Base-by-base conservation (phyloP, 176 grass and related monocot species). In the Areca catechu region DNA sequence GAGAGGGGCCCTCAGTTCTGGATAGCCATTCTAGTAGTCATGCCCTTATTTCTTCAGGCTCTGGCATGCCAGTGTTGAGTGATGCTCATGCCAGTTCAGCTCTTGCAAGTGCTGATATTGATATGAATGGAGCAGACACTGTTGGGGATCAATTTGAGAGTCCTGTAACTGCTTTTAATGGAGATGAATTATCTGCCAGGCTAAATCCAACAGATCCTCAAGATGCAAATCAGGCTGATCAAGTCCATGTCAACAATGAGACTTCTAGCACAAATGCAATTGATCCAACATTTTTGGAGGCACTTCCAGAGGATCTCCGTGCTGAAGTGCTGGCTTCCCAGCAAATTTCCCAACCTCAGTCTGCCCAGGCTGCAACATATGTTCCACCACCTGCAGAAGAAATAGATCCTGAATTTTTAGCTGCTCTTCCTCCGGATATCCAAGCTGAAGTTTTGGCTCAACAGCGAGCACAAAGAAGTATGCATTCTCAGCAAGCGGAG, bases 321-420 rank as follows among this genome's bases (percentile, higher is more conserved):
- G 88, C 83, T 16, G 88, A 92, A 73, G 83, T 92, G 19, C 69
- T 92, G 67, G 88, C 88, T 73, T 92, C 88, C 51, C 88, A 86
- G 69, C 83, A 92, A 69, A 71, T 61, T 66, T 65, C 74, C 7
- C 68, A 72, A 49, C 53, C 34, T 50, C 53, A 47, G 57, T 66
- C 76, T 59, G 37, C 68, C 15, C 72, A 74, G 76, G 56, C 76
- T 80, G 22, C 76, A 57, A 74, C 62, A 49, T 85, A 76, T 76
- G 70, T 24, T 25, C 72, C 76, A 58, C 68, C 75, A 51, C 62
- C 72, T 56, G 70, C 64, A 30, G 88, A 86, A 65, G 88, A 92
- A 71, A 92, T 92, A 67, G 88, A 92, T 83, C 88, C 88, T 48
- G 88, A 92, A 54, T 92, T 92, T 86, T 83, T 92, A 71, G 83